Evolutionary conservation across 805 yeast genomes (phyloP).

Genomic region (Yamadazyma kitorensis): DNA sequence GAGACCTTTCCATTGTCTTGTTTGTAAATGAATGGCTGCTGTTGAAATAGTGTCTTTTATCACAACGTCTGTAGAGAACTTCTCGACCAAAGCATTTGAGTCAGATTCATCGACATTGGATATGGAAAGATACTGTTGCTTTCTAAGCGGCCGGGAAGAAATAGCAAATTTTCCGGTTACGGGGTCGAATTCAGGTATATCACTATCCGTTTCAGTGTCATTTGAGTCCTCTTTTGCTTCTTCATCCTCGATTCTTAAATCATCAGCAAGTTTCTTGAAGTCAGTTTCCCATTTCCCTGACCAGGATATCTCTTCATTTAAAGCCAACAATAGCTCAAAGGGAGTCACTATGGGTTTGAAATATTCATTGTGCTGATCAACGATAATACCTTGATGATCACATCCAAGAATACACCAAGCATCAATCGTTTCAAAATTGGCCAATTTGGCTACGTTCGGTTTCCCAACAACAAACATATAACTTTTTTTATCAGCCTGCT

Average conservation of each 20-base stretch:
- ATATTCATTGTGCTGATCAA: slow-evolving; percentile 76
- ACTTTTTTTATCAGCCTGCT: slow-evolving; percentile 81
- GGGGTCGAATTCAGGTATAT: slow-evolving; percentile 80
- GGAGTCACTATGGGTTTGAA: slow-evolving; percentile 93
- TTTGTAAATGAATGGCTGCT: slow-evolving; percentile 73
- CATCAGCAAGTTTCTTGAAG: slow-evolving; percentile 52
- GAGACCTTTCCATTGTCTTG: slow-evolving; percentile 80
- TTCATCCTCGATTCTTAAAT: slow-evolving; percentile 34
- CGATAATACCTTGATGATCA: slow-evolving; percentile 86
- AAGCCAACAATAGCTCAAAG: slow-evolving; percentile 80
- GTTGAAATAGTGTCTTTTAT: slow-evolving; percentile 83
- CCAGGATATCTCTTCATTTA: slow-evolving; percentile 78
- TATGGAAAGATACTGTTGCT: slow-evolving; percentile 60
- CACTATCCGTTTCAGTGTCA: slow-evolving; percentile 19
- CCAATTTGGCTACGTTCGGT: slow-evolving; percentile 95
- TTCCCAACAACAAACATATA: slow-evolving; percentile 96
- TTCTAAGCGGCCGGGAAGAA: slow-evolving; percentile 74
- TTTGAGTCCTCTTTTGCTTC: slow-evolving; percentile 20
- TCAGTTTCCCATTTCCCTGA: slow-evolving; percentile 91
- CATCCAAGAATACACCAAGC: slow-evolving; percentile 95
- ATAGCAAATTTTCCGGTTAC: slow-evolving; percentile 77
- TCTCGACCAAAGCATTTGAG: slow-evolving; percentile 47
- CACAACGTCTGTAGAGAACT: slow-evolving; percentile 56
- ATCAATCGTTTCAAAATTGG: slow-evolving; percentile 92
- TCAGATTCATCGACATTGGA: slow-evolving; percentile 14